Percentiles rank a stretch among this genome's conserved stretches.
Conservation (phyloP, 2,329 filamentous ascomycete species). For the Thielaviopsis ethacetica region DNA sequence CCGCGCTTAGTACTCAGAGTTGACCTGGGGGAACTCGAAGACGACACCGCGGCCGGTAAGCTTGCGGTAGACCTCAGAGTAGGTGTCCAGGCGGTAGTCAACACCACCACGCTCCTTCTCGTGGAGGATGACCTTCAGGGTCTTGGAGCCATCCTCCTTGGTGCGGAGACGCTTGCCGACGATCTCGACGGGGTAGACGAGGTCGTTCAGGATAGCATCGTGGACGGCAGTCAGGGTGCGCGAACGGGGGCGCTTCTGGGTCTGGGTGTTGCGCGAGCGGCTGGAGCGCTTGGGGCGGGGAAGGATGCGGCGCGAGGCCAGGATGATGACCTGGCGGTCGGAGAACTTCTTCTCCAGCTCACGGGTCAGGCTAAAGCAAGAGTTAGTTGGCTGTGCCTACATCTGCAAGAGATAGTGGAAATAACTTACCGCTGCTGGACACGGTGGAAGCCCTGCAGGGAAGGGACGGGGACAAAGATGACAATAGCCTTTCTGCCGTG, state of each 20-base stretch:
- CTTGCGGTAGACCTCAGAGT: conserved; percentile 98
- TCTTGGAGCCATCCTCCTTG: conserved; percentile 97
- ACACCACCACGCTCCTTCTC: conserved; percentile 99
- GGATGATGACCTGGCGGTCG: conserved; percentile 98
- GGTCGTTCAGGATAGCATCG: conserved; percentile 93
- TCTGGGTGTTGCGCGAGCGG: conserved; percentile 90
- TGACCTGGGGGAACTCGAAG: conserved; percentile 94
- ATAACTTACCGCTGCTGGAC: conserved; percentile 91
- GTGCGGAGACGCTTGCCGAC: conserved; percentile 98
- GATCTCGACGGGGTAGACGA: conserved; percentile 99
- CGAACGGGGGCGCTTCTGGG: conserved; percentile 95
- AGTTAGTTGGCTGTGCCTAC: conserved; percentile 14
- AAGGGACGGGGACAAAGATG: conserved; percentile 99
- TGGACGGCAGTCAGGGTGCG: conserved; percentile 97
- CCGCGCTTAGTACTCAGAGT: conserved; percentile 58
- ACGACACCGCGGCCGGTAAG: conserved; percentile 90
- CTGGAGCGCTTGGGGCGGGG: conserved; percentile 97
- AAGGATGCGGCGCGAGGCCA: conserved; percentile 96
- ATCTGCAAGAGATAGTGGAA: background rate
- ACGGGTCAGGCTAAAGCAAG: conserved; percentile 74
- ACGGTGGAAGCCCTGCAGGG: conserved; percentile 96
- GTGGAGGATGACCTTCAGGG: conserved; percentile 96
- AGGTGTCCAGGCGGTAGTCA: conserved; percentile 98
- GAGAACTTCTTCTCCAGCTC: conserved; percentile 99
- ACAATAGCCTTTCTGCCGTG: conserved; percentile 99